These are phyloP conservation scores for Coniosporium apollinis DNA, from an alignment of 495 filamentous ascomycete species.

Conservation along the genomic window DNA sequence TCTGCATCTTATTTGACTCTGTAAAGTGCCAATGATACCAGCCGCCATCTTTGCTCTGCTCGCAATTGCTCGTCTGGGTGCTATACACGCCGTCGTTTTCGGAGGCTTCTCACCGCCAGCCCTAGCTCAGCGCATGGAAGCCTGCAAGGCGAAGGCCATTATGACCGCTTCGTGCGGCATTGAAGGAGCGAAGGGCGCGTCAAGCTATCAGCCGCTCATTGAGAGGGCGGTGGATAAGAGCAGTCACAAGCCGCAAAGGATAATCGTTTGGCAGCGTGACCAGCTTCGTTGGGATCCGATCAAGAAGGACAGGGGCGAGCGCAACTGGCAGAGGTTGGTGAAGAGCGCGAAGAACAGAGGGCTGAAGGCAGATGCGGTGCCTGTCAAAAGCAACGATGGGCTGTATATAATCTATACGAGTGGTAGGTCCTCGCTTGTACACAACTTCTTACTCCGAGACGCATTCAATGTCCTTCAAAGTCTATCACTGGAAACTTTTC, in stretches of 20 bases:
- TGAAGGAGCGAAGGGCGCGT: constrained; percentile 64
- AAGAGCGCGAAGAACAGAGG: constrained; percentile 47
- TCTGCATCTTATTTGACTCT: neutral
- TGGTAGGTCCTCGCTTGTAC: constrained; percentile 22
- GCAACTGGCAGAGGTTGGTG: constrained; percentile 64
- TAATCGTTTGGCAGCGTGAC: constrained; percentile 66
- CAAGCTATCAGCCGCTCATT: constrained; percentile 54
- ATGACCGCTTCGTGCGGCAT: constrained; percentile 88
- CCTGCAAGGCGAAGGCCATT: constrained; percentile 54
- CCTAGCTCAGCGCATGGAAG: constrained; percentile 78
- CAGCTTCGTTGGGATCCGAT: constrained; percentile 56
- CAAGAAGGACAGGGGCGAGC: constrained; percentile 44
- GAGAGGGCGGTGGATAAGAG: constrained; percentile 23
- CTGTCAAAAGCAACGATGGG: constrained; percentile 57
- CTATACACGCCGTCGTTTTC: constrained; percentile 83
- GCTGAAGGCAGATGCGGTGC: constrained; percentile 50
- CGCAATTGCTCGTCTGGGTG: constrained; percentile 64
- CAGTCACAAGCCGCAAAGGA: constrained; percentile 25
- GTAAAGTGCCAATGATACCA: constrained; percentile 85
- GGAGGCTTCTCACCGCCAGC: constrained; percentile 73
- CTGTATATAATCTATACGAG: constrained; percentile 87
- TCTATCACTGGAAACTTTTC: no score
- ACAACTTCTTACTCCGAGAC: no score
- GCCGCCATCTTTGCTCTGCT: constrained; percentile 72
- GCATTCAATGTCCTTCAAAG: no score